Percentiles rank a stretch among this genome's conserved stretches.
phyloP scores from a whole-genome alignment of 768 basidiomycete species.

The Mycena epipterygia region DNA sequence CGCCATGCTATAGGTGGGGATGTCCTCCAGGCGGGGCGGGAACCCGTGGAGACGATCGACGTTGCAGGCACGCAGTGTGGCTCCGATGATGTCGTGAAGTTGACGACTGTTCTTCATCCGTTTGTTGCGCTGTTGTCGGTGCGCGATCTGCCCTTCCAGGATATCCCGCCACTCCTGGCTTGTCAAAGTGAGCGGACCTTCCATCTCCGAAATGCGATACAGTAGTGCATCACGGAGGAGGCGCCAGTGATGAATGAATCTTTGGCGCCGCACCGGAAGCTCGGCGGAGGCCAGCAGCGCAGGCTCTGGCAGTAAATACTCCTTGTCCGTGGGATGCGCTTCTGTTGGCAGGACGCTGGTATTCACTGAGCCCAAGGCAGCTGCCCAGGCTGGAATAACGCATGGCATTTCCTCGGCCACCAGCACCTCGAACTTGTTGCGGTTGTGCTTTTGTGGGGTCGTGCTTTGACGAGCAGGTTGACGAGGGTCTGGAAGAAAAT shows the following conservation, averaged over 20 bases:
- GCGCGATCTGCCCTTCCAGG: not conserved
- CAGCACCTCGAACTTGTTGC: not conserved
- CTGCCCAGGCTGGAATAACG: not conserved
- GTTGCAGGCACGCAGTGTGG: not conserved
- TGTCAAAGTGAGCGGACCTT: not conserved
- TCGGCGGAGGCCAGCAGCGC: not conserved
- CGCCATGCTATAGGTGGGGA: not conserved
- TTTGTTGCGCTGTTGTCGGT: not conserved
- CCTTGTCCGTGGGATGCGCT: not conserved
- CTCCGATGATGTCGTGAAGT: not conserved
- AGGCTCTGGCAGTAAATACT: conserved; percentile 1
- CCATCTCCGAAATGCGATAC: not conserved
- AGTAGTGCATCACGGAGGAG: not conserved
- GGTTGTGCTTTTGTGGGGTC: too few species aligned
- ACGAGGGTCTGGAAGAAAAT: too few species aligned
- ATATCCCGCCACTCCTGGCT: not conserved
- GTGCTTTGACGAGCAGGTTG: too few species aligned
- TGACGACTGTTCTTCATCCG: not conserved
- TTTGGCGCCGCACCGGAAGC: not conserved
- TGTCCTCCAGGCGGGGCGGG: not conserved
- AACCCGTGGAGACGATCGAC: not conserved
- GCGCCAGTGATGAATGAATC: not conserved
- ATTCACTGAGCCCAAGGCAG: not conserved
- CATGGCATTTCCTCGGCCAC: not conserved
- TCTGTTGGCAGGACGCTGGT: not conserved